phyloP scores from a whole-genome alignment of 2,329 filamentous ascomycete genomes.

The Cladosporium cucumerinum region DNA sequence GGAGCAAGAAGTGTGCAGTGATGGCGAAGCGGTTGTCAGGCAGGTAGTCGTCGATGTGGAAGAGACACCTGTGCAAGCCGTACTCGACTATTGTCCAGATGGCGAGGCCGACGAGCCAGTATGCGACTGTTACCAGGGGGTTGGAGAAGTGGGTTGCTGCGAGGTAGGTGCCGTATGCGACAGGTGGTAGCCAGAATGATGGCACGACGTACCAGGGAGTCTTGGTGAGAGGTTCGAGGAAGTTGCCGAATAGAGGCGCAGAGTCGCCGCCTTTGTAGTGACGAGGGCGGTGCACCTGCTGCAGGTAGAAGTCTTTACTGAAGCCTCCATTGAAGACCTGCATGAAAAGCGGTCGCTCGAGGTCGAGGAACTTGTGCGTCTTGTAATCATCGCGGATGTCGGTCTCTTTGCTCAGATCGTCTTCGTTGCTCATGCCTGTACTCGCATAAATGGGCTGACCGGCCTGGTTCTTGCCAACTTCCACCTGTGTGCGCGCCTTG shows the following conservation, averaged over 20 bases:
- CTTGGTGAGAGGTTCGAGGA: conserved; percentile 93
- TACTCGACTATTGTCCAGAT: conserved; percentile 94
- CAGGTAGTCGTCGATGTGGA: conserved; percentile 90
- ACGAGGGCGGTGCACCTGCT: conserved; percentile 91
- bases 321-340: conserved; percentile 89
- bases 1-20: conserved; percentile 86
- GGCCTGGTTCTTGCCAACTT: conserved; percentile 19
- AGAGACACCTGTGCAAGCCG: conserved; percentile 79
- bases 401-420: conserved; percentile 83
- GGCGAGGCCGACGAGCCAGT: conserved; percentile 67
- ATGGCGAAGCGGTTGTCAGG: conserved; percentile 88
- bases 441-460: conserved; percentile 49
- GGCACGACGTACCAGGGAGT: conserved; percentile 94
- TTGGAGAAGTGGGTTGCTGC: conserved; percentile 58
- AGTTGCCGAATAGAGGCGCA: conserved; percentile 93
- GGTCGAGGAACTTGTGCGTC: conserved; percentile 88
- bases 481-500: conserved; percentile 39
- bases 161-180: conserved; percentile 68
- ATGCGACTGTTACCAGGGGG: conserved; percentile 50
- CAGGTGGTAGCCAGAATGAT: conserved; percentile 75
- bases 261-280: conserved; percentile 94
- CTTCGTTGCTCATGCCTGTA: conserved; percentile 86
- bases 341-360: conserved; percentile 76
- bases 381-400: conserved; percentile 74
- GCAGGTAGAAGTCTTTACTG: conserved; percentile 91